Evolutionary conservation across 495 filamentous ascomycete genomes (phyloP).

Genomic region (Lepraria neglecta): DNA sequence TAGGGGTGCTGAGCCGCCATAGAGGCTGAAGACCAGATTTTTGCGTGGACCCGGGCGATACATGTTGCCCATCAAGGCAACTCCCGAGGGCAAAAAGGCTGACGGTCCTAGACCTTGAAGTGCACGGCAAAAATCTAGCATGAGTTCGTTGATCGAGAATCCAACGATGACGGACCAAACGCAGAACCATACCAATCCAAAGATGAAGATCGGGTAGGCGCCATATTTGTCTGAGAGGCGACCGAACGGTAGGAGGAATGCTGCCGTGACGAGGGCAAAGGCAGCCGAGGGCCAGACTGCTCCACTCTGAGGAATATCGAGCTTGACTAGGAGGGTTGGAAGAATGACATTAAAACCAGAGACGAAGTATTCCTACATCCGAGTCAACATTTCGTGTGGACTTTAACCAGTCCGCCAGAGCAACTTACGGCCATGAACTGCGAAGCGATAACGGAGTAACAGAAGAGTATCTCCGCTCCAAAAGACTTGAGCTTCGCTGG

Average conservation of each 20-base stretch:
- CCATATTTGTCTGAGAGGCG: constrained; percentile 74
- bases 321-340: constrained; percentile 54
- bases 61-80: constrained; percentile 71
- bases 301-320: constrained; percentile 56
- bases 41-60: constrained; percentile 82
- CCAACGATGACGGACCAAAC: constrained; percentile 68
- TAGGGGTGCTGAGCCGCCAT: constrained; percentile 67
- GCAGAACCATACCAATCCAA: constrained; percentile 62
- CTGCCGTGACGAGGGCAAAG: constrained; percentile 66
- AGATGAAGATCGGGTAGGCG: constrained; percentile 61
- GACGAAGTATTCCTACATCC: constrained; percentile 63
- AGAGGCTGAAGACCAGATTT: constrained; percentile 75
- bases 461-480: constrained; percentile 61
- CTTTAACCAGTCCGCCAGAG: background rate
- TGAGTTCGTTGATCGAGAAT: constrained; percentile 59
- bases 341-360: constrained; percentile 79
- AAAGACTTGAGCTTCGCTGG: constrained; percentile 55
- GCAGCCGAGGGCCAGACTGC: constrained; percentile 74
- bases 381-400: background rate
- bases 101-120: constrained; percentile 72
- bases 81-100: constrained; percentile 67
- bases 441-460: constrained; percentile 64
- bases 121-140: constrained; percentile 70
- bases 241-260: constrained; percentile 69
- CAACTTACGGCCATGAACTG: constrained; percentile 59